Conservation (phyloP, 371 early-diverging fungal species). For the Mucor indicus region DNA sequence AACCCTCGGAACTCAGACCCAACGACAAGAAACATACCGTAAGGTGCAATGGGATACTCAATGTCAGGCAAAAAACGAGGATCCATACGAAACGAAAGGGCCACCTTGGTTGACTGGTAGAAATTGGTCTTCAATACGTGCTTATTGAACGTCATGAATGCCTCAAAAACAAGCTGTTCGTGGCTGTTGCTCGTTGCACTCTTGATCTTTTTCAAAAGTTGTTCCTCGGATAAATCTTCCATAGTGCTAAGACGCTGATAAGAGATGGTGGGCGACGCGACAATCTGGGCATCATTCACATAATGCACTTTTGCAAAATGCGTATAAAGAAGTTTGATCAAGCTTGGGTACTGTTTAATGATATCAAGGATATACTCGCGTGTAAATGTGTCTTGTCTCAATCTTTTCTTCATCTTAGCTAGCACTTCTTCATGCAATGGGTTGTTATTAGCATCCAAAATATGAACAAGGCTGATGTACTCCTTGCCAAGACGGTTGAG, state of each 20-base stretch:
- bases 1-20: constrained; percentile 98
- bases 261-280: constrained; percentile 76
- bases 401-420: constrained; percentile 94
- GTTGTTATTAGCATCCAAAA: constrained; percentile 79
- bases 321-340: constrained; percentile 90
- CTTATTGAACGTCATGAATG: constrained; percentile 93
- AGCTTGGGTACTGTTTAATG: constrained; percentile 90
- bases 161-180: constrained; percentile 94
- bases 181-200: constrained; percentile 86
- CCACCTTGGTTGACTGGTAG: constrained; percentile 98
- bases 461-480: constrained; percentile 78
- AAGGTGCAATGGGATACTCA: constrained; percentile 93
- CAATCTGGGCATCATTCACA: constrained; percentile 65
- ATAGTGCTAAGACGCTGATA: constrained; percentile 89
- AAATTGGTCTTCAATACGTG: constrained; percentile 99
- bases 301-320: constrained; percentile 96
- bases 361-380: constrained; percentile 97
- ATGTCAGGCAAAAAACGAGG: constrained; percentile 90
- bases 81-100: constrained; percentile 95
- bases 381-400: constrained; percentile 96
- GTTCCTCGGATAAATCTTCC: constrained; percentile 74
- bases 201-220: constrained; percentile 84
- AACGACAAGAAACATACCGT: constrained; percentile 96
- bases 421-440: constrained; percentile 89
- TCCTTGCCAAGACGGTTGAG: constrained; percentile 96